Evolutionary conservation across 441 rosid species (phyloP).

Genomic region (Pelargonium australe): DNA sequence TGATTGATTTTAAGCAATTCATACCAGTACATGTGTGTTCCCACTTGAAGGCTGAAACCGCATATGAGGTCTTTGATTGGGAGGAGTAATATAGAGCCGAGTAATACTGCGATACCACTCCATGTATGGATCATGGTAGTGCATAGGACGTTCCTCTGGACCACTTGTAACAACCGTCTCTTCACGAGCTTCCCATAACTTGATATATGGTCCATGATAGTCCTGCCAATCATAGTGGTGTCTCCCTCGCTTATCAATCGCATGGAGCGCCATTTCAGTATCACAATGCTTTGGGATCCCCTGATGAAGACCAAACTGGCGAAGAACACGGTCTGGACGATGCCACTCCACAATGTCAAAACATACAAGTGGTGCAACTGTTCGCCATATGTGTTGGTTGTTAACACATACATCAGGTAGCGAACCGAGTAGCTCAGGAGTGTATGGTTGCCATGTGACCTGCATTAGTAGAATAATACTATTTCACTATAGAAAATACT

Average conservation of each 20-base stretch:
- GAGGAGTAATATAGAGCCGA: background rate
- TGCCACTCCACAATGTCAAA: slow-evolving; percentile 14
- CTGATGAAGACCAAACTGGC: slow-evolving; percentile 10
- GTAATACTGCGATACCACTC: background rate
- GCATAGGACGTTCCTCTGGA: background rate
- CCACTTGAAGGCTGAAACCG: slow-evolving; percentile 3
- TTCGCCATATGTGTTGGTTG: background rate
- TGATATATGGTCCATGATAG: background rate
- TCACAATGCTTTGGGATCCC: background rate
- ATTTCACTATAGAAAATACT: background rate
- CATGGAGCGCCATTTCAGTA: background rate
- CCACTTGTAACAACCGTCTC: background rate
- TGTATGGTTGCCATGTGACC: slow-evolving; percentile 1
- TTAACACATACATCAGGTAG: background rate
- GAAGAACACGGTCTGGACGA: background rate
- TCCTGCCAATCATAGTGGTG: background rate
- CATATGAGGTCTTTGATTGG: background rate
- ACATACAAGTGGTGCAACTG: slow-evolving; percentile 5
- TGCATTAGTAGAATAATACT: background rate
- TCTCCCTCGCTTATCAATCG: background rate
- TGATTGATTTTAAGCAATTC: background rate
- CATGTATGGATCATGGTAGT: background rate
- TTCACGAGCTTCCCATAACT: background rate
- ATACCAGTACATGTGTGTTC: background rate
- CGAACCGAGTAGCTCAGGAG: background rate